phyloP scores from a whole-genome alignment of 805 yeast genomes.

The Candida patagonica region DNA sequence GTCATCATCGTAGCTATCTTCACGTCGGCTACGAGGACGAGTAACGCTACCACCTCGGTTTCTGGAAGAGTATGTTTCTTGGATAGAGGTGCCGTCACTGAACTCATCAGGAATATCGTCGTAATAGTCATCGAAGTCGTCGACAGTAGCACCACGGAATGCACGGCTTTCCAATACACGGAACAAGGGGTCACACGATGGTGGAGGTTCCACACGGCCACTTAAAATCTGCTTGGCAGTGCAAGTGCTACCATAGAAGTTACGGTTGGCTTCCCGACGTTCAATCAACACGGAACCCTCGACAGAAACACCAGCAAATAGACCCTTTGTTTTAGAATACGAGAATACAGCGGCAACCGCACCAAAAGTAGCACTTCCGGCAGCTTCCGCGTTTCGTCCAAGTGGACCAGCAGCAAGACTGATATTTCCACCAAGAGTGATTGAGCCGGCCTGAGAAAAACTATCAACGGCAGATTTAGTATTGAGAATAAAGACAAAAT shows the following conservation, averaged over 20 bases:
- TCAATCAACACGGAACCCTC: conserved; percentile 97
- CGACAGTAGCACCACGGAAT: conserved; percentile 38
- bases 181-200: conserved; percentile 80
- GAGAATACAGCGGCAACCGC: conserved; percentile 86
- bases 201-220: conserved; percentile 89
- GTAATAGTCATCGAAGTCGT: conserved; percentile 54
- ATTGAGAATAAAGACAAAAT: conserved; percentile 88
- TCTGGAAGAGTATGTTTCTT: conserved; percentile 12
- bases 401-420: conserved; percentile 97
- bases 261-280: conserved; percentile 93
- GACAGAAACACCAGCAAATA: conserved; percentile 93
- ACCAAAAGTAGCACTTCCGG: conserved; percentile 84
- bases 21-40: conserved; percentile 1
- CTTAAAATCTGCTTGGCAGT: conserved; percentile 78
- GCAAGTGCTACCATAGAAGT: conserved; percentile 82
- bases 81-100: conserved; percentile 34
- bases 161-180: conserved; percentile 80
- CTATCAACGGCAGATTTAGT: conserved; percentile 82
- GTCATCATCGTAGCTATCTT: conserved; percentile 15
- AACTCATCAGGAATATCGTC: conserved; percentile 68
- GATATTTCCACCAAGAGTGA: conserved; percentile 89
- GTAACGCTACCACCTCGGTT: conserved; percentile 13
- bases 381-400: conserved; percentile 96
- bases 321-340: conserved; percentile 91
- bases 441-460: conserved; percentile 88